Conservation (phyloP, 495 filamentous ascomycete genomes). For the Elasticomyces elasticus region DNA sequence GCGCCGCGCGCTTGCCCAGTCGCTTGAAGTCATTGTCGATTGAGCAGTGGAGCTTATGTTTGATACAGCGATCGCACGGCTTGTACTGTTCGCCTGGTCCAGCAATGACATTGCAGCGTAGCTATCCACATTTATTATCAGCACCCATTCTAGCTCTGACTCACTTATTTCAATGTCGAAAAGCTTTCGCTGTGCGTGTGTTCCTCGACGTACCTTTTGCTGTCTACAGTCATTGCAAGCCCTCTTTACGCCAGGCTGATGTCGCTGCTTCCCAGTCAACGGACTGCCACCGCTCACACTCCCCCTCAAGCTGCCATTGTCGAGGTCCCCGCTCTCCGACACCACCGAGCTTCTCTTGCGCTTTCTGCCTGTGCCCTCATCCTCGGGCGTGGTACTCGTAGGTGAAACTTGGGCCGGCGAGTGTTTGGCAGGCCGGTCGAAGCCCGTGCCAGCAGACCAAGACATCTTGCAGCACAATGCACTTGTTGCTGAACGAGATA, state of each 20-base stretch:
- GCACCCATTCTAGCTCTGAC: background rate
- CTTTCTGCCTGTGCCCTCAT: conserved; percentile 3
- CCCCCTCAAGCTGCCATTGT: background rate
- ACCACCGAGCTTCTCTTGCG: conserved; percentile 14
- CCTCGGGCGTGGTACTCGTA: background rate
- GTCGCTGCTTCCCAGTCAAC: conserved; percentile 3
- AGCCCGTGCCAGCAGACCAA: conserved; percentile 5
- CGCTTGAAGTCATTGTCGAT: conserved; percentile 94
- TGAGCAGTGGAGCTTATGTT: conserved; percentile 76
- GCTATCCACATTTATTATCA: conserved; percentile 36
- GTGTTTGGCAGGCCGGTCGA: conserved; percentile 3
- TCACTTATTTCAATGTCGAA: conserved; percentile 2
- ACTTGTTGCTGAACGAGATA: background rate
- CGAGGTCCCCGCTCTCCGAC: conserved; percentile 3
- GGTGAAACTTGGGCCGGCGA: conserved; percentile 1
- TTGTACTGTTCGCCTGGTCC: conserved; percentile 66
- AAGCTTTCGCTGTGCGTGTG: background rate
- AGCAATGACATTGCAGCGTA: conserved; percentile 69
- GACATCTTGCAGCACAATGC: background rate
- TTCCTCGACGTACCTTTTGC: conserved; percentile 63
- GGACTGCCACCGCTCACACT: conserved; percentile 9
- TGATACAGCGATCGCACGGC: conserved; percentile 72
- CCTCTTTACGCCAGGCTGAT: conserved; percentile 45
- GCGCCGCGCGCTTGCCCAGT: conserved; percentile 78
- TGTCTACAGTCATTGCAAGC: conserved; percentile 94